Conservation (phyloP, 2,329 filamentous ascomycete species). For the Fusarium bactridioides region DNA sequence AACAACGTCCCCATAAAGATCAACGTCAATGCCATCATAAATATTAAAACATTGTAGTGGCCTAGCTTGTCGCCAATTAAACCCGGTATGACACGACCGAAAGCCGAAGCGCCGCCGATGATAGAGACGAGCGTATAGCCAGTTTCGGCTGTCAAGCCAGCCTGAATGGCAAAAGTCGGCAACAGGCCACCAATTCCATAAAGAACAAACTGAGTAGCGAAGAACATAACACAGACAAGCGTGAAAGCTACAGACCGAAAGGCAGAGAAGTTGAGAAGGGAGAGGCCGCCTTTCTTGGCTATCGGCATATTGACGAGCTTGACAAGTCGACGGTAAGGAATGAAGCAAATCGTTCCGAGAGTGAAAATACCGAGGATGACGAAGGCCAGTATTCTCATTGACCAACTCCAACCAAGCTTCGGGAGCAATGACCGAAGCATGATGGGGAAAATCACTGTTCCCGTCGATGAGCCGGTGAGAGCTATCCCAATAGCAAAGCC, state of each 20-base stretch:
- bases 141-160: background rate
- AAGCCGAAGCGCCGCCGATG: background rate
- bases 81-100: background rate
- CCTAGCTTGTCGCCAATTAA: background rate
- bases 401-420: conserved; percentile 1
- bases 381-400: background rate
- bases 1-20: conserved; percentile 5
- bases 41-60: conserved; percentile 1
- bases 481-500: conserved; percentile 8
- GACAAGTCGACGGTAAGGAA: background rate
- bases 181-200: conserved; percentile 7
- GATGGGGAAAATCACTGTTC: conserved; percentile 8
- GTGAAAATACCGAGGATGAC: background rate
- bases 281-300: background rate
- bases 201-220: background rate
- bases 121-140: background rate
- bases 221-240: background rate
- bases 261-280: conserved; percentile 7
- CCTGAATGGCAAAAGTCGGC: background rate
- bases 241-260: background rate
- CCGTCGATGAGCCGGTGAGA: background rate
- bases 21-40: background rate
- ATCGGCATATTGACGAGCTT: background rate
- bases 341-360: background rate
- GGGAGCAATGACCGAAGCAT: conserved; percentile 5